Evolutionary conservation across 2,329 filamentous ascomycete genomes (phyloP), one percentile per base, ranked within the genome.

Genomic region (Rutstroemia sp.): DNA sequence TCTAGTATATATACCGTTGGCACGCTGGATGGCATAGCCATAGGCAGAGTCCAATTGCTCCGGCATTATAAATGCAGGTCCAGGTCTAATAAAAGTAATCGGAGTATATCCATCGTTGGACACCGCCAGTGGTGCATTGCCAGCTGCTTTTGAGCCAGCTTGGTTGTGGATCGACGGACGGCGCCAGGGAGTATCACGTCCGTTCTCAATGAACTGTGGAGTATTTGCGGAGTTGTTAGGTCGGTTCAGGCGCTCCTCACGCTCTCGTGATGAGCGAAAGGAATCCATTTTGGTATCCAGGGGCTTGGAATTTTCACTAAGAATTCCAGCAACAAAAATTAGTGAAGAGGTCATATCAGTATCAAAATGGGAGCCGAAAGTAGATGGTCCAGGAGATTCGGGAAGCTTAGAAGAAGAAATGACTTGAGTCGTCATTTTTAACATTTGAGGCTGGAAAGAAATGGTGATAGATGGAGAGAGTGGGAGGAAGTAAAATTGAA

Each of bases 11-110:
- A 72, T 69, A 3, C 81, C 81, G 57, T 81, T 75, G 8, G 76
- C 76, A 6, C 81, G 74, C 51, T 78, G 74, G 52, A 78, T 75
- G 60, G 74, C 81, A 65, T 84, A 84, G 2, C 72, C 74, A 55
- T 73, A 77, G 14, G 67, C 66, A 30, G 58, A 47, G 23, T 61
- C 49, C 0, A 70, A 37, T 52, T 69, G 67, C 9, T 58, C 53
- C 1, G 62, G 54, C 1, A 58, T 57, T 4, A 64, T 61, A 8
- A 38, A 62, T 2, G 62, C 55, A 1, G 50, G 38, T 8, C 67
- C 67, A 19, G 67, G 67, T 2, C 42, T 34, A 17, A 68, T 51
- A 10, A 55, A 48, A 10, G 59, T 64, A 0, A 66, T 14, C 1
- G 63, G 63, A 30, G 63, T 51, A 14, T 47, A 53, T 12, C 51